phyloP scores from a whole-genome alignment of 148 eudicot species.

The Pouteria glomerata region DNA sequence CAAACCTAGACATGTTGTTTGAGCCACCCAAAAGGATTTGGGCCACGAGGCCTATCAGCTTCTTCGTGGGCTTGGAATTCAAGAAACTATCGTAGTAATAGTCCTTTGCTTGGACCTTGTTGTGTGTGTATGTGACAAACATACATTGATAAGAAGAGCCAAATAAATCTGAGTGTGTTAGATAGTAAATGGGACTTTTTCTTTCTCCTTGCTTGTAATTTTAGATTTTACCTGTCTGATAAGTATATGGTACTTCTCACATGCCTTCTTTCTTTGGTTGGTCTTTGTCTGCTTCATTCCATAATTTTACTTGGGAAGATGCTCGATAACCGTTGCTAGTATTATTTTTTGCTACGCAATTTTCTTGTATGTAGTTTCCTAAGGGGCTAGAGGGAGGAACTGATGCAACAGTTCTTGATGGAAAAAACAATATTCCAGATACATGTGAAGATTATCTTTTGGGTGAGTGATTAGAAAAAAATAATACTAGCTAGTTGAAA shows the following conservation, averaged over 20 bases:
- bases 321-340: neutral
- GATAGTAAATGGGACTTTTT: too few relatives aligned
- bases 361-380: slow-evolving; percentile 11
- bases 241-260: neutral
- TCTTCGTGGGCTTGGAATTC: too few relatives aligned
- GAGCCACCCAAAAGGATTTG: too few relatives aligned
- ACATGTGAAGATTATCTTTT: slow-evolving; percentile 17
- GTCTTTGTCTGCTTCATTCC: neutral
- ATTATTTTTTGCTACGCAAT: neutral
- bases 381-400: slow-evolving; percentile 11
- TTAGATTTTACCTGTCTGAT: neutral
- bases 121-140: too few relatives aligned
- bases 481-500: neutral
- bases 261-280: neutral
- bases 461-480: slow-evolving; percentile 7
- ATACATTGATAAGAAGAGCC: too few relatives aligned
- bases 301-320: neutral
- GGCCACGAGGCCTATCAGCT: too few relatives aligned
- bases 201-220: neutral
- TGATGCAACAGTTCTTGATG: slow-evolving; percentile 3
- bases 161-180: too few relatives aligned
- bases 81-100: too few relatives aligned
- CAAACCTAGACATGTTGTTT: too few relatives aligned
- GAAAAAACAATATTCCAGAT: slow-evolving; percentile 6
- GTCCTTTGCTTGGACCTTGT: too few relatives aligned